A percentile compares a stretch with the other conserved stretches of the same genome.
Conservation (phyloP, 2,329 filamentous ascomycete genomes). For the Alternaria sp. region DNA sequence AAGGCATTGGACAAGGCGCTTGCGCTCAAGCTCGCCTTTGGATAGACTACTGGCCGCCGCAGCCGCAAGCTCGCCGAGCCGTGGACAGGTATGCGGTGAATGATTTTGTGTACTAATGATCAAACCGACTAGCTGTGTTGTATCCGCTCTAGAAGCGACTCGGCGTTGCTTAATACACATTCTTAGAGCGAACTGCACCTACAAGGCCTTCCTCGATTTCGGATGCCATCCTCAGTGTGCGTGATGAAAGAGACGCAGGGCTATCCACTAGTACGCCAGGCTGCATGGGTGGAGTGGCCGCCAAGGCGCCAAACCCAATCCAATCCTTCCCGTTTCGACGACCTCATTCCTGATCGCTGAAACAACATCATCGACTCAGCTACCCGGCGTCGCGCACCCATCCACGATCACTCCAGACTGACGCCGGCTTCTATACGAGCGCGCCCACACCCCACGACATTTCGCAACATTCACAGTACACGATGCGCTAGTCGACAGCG, state of each 20-base stretch:
- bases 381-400: conserved; percentile 16
- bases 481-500: conserved; percentile 14
- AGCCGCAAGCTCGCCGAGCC: conserved; percentile 9
- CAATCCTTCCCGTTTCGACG: conserved; percentile 9
- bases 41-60: conserved; percentile 13
- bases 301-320: conserved; percentile 14
- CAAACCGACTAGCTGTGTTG: not conserved
- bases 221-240: not conserved
- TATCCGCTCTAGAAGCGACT: not conserved
- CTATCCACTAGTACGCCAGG: not conserved
- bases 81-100: conserved; percentile 1
- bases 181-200: not conserved
- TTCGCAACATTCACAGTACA: conserved; percentile 11
- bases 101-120: not conserved
- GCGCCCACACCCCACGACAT: conserved; percentile 21
- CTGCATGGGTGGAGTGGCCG: conserved; percentile 6
- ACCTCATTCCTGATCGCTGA: conserved; percentile 21
- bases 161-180: not conserved
- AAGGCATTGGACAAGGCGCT: conserved; percentile 3
- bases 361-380: conserved; percentile 14
- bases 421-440: conserved; percentile 9
- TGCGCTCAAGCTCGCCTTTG: not conserved
- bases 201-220: conserved; percentile 7
- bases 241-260: conserved; percentile 8
- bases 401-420: conserved; percentile 1